Evolutionary conservation across 2,329 filamentous ascomycete genomes (phyloP), one percentile per base, ranked within the genome.

Genomic region (Aspergillus sp.): DNA sequence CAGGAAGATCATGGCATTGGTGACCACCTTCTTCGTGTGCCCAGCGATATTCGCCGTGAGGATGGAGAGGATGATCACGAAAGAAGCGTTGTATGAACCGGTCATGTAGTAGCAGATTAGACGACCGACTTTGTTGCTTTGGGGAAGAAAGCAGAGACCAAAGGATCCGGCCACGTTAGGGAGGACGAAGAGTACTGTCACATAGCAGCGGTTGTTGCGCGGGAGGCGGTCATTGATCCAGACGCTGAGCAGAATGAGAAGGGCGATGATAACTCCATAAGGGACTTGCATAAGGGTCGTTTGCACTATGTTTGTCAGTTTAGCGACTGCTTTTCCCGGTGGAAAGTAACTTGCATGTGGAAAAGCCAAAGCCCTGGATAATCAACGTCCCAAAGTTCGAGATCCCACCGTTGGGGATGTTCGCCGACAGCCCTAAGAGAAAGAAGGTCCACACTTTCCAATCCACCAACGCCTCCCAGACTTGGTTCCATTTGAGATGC

Each of bases 281-380:
- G 68, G 57, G 12, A 60, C 70, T 45, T 65, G 67, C n/a, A 68
- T 56, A 30, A 67, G 63, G 1, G 63, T 58, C 4, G 64, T 66
- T 0, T 59, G 46, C 4, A 67, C 48, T 57, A 6, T 59, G 8
- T 42, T 60, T 55, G 32, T 66, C 56, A 45, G 66, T 57, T 60
- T 1, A 58, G 58, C 52, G 62, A 60, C 2, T 68, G 56, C 7
- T 38, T 12, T 38, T 7, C 5, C 3, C 2, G 2, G 69, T 57
- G 4, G 60, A 64, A 3, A 60, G 65, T 29, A 62, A 19, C 19
- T 19, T 57, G 40, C 70, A 59, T 0, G 67, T 62, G 0, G 60
- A 62, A 53, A 69, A 74, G 2, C 72, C 73, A 28, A 74, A 66
- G 0, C 71, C 61, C 29, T 65, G 57, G 34, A 65, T 59, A 4